phyloP scores from a whole-genome alignment of 1,139 yeast genomes.

The Diutina catenulata region DNA sequence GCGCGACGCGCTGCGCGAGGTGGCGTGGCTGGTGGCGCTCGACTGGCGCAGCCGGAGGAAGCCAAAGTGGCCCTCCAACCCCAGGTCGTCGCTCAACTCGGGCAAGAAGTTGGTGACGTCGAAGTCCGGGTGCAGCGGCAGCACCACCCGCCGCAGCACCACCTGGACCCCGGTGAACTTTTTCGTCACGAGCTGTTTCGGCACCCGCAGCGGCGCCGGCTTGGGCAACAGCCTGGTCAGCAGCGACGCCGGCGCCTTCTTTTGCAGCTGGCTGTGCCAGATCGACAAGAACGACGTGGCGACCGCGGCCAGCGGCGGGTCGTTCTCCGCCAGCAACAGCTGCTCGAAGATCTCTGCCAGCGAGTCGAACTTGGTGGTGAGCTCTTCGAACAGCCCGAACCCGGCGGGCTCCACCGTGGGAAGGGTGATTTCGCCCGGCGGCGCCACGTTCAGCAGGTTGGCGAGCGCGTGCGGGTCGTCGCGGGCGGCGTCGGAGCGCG shows the following conservation, averaged over 20 bases:
- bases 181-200: slow-evolving; percentile 11
- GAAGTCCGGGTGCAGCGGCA: slow-evolving; percentile 26
- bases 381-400: slow-evolving; percentile 24
- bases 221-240: slow-evolving; percentile 7
- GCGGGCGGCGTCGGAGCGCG: slow-evolving; percentile 12
- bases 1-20: neutral
- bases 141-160: slow-evolving; percentile 29
- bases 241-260: neutral
- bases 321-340: slow-evolving; percentile 3
- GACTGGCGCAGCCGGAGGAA: slow-evolving; percentile 10
- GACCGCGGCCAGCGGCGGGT: neutral
- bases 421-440: slow-evolving; percentile 25
- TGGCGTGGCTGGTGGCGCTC: slow-evolving; percentile 6
- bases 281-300: slow-evolving; percentile 6
- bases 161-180: slow-evolving; percentile 34
- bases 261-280: slow-evolving; percentile 9
- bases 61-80: slow-evolving; percentile 28
- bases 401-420: slow-evolving; percentile 17
- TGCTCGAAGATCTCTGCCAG: neutral
- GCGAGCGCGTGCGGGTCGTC: slow-evolving; percentile 18
- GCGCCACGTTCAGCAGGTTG: slow-evolving; percentile 32
- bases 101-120: slow-evolving; percentile 32
- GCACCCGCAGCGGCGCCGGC: slow-evolving; percentile 15
- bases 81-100: slow-evolving; percentile 37
- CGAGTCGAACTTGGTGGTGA: slow-evolving; percentile 15